Base-by-base conservation (phyloP, 2,329 filamentous ascomycete species). In the Cytospora mali region DNA sequence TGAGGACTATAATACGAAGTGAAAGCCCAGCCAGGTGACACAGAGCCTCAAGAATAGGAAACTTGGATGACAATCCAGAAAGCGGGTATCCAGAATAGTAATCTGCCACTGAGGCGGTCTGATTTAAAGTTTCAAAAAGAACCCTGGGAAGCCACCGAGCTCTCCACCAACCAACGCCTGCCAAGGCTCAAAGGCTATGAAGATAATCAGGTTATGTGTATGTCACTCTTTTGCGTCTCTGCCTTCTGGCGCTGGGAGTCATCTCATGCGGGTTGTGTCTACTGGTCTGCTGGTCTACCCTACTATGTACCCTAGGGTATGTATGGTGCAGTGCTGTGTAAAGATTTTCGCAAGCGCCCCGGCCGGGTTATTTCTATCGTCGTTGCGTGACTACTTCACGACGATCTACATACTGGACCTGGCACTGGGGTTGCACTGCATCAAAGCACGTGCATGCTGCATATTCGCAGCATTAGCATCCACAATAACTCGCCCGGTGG, bases 321-420 rank as follows among this genome's bases (percentile, higher is more conserved):
- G n/a, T n/a, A 31, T 10, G 29, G 29, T 31, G 33, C 33, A 4
- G 33, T 21, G 10, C n/a, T 46, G 42, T 23, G 39, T 23, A 21
- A 18, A 18, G n/a, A 23, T 46, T 23, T 46, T 6, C n/a, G n/a
- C 42, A 46, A 23, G 42, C 42, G 42, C 42, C n/a, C 10, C 4
- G n/a, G 42, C 6, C 42, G 42, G 42, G 42, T 46, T 46, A 18
- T 23, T 23, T 6, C 5, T 6, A 1, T 13, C 1, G n/a, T 23
- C 10, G n/a, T 46, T 46, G 42, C 39, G 39, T 46, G 42, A 13
- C 42, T 46, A 13, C 42, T 46, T 23, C n/a, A 23, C 9, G 42
- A 46, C 42, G 42, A 46, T 46, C 42, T 46, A 46, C 39, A 46
- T 46, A 46, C 39, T 46, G 39, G 39, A 46, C 39, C 42, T 46